Percentiles rank a stretch among this genome's conserved stretches.
These are phyloP conservation scores for Cyberlindnera maclurae DNA, from an alignment of 805 yeast genomes.

Conservation along the genomic window DNA sequence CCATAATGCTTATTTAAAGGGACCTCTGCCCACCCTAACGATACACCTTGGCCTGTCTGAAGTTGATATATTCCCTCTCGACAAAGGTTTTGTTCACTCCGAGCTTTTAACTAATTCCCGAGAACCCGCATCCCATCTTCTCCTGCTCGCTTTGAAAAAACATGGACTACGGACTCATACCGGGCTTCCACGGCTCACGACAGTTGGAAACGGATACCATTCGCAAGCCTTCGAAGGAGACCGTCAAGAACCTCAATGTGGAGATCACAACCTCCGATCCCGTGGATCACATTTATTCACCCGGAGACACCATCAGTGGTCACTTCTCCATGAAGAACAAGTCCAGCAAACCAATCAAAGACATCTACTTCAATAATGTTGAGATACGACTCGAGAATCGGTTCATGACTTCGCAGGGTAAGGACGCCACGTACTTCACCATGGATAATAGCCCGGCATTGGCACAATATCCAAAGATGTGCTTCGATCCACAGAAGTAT, in stretches of 20 bases:
- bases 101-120: no score
- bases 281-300: slow-evolving; percentile 7
- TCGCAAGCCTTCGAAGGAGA: slow-evolving; percentile 12
- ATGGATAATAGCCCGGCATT: slow-evolving; percentile 14
- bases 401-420: slow-evolving; percentile 7
- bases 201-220: slow-evolving; percentile 7
- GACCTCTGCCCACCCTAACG: no score
- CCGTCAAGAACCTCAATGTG: slow-evolving; percentile 11
- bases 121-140: no score
- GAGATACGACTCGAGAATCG: slow-evolving; percentile 15
- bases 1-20: no score
- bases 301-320: slow-evolving; percentile 16
- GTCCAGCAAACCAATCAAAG: slow-evolving; percentile 6
- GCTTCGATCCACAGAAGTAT: slow-evolving; percentile 6
- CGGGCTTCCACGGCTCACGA: slow-evolving; percentile 8
- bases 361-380: slow-evolving; percentile 16
- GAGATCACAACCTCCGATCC: slow-evolving; percentile 8
- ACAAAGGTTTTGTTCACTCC: no score
- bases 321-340: slow-evolving; percentile 8
- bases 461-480: slow-evolving; percentile 5
- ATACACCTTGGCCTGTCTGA: no score
- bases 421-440: slow-evolving; percentile 9
- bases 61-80: no score
- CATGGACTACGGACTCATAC: slow-evolving; percentile 8
- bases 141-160: no score